A percentile compares a stretch with the other conserved stretches of the same genome.
Conservation (phyloP, 192 early-diverging fungal genomes). For the Borealophlyctis nickersoniae region DNA sequence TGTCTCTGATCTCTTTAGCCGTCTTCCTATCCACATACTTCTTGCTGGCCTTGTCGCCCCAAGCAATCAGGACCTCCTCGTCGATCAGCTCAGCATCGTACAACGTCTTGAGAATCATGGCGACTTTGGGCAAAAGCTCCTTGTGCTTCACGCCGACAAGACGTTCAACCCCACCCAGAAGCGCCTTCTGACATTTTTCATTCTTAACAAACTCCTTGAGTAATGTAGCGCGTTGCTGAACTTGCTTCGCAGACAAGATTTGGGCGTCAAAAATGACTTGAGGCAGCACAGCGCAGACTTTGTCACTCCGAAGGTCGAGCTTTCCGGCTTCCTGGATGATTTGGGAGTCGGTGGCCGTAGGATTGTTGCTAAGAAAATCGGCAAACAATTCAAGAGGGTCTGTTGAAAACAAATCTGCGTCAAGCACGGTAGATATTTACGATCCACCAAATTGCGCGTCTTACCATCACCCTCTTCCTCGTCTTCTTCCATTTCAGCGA, state of each 20-base stretch:
- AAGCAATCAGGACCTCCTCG: slow-evolving; percentile 84
- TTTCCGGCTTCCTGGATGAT: slow-evolving; percentile 76
- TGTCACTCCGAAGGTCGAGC: slow-evolving; percentile 75
- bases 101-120: slow-evolving; percentile 80
- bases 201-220: slow-evolving; percentile 70
- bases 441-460: too few species aligned
- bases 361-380: slow-evolving; percentile 63
- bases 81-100: slow-evolving; percentile 90
- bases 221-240: slow-evolving; percentile 67
- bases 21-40: slow-evolving; percentile 82
- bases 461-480: slow-evolving; percentile 56
- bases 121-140: slow-evolving; percentile 55
- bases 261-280: slow-evolving; percentile 71
- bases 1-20: slow-evolving; percentile 77
- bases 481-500: slow-evolving; percentile 54
- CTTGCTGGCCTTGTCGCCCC: slow-evolving; percentile 81
- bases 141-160: slow-evolving; percentile 63
- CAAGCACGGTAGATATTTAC: too few species aligned
- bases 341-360: slow-evolving; percentile 44
- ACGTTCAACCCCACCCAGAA: slow-evolving; percentile 89
- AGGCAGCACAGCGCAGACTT: slow-evolving; percentile 75
- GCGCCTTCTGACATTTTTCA: slow-evolving; percentile 82
- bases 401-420: too few species aligned
- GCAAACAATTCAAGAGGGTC: slow-evolving; percentile 78
- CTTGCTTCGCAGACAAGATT: slow-evolving; percentile 58